Conservation (phyloP, 2,329 filamentous ascomycete genomes). For the Xylaria sp. region DNA sequence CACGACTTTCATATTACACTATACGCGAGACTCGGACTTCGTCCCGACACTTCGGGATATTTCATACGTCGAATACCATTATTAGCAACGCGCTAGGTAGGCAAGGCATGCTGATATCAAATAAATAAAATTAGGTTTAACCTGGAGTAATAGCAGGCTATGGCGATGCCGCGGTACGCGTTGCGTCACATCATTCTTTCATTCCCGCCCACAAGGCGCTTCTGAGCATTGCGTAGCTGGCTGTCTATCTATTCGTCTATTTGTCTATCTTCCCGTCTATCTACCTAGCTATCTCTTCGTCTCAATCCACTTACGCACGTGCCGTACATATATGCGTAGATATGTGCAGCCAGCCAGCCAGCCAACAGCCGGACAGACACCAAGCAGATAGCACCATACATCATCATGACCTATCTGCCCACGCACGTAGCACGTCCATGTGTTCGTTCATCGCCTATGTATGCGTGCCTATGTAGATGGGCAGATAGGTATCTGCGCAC, state of each 20-base stretch:
- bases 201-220: neutral
- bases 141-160: neutral
- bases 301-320: constrained; percentile 16
- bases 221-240: neutral
- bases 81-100: neutral
- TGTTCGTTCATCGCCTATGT: neutral
- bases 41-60: neutral
- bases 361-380: no score
- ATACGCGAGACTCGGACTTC: neutral
- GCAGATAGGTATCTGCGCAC: neutral
- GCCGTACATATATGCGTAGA: neutral
- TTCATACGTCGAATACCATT: neutral
- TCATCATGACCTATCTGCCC: constrained; percentile 12
- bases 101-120: neutral
- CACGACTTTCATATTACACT: neutral
- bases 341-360: neutral
- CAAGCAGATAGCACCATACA: constrained; percentile 5
- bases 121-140: no score
- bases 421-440: neutral
- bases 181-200: constrained; percentile 3
- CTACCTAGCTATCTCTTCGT: neutral
- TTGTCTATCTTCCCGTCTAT: neutral
- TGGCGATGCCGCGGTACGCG: constrained; percentile 20
- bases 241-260: neutral
- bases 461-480: neutral